Evolutionary conservation across 306 rosid genomes (phyloP), one percentile per base, ranked within the genome.

Genomic region (Hippophae rhamnoides): DNA sequence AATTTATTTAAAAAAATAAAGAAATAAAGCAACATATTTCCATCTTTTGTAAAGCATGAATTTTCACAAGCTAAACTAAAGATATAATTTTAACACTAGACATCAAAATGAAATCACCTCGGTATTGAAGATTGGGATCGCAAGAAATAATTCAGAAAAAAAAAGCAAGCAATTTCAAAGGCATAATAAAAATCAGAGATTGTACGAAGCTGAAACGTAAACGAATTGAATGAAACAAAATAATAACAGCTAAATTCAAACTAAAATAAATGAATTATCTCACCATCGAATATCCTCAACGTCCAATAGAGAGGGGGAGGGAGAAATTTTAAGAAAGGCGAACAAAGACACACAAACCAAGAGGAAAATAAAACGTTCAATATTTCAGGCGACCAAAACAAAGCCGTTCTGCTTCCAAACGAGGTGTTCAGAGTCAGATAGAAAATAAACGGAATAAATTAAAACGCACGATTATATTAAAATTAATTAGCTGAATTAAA

Each of bases 351-450:
- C 50, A 64, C 42, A 8, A 8, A 26, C 12, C 54, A 40, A 46
- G 43, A 11, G 42, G 43, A 50, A 40, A 53, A 31, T 31, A 31
- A 31, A 31, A 31, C 1, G 38, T 31, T 31, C 4, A 31, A 31
- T 31, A 62, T 72, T 55, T 66, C 70, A 64, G 65, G 73, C 78
- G 70, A 74, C 86, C 76, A 74, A 56, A 55, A 65, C 60, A 55
- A 69, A 69, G 81, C 58, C 47, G 47, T 12, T 57, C 13, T 47
- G 58, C 63, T 47, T 53, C 62, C 42, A 47, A n/a, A 52, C 67
- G 52, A 25, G 63, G 70, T 61, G 58, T 66, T 47, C 59, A 53
- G 31, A 65, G 62, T 47, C 59, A 11, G 50, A 48, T 8, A 49
- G 14, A 23, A 50, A 53, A 54, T 12, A 44, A 57, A 52, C 38